phyloP scores from a whole-genome alignment of 1,284 basidiomycete genomes.

The Trichosporon ovoides region DNA sequence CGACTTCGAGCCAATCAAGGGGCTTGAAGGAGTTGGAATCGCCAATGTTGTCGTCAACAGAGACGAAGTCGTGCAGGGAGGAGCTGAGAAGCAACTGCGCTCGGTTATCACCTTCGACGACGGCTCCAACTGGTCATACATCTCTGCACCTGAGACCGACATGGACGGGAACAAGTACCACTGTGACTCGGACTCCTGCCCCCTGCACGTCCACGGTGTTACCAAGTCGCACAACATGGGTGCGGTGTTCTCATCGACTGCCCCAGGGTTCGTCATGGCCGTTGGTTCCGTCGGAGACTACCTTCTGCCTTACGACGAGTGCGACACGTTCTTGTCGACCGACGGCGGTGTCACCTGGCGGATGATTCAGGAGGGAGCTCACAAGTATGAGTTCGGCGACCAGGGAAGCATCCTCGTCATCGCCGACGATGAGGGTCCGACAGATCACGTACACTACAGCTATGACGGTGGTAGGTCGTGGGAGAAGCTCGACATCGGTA shows the following conservation, averaged over 20 bases:
- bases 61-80: conserved; percentile 67
- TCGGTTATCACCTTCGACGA: conserved; percentile 88
- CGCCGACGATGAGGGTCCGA: conserved; percentile 79
- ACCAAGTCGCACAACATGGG: conserved; percentile 88
- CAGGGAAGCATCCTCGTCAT: conserved; percentile 74
- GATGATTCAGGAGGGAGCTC: conserved; percentile 69
- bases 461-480: conserved; percentile 77
- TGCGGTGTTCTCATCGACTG: conserved; percentile 85
- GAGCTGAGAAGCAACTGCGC: conserved; percentile 62
- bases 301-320: conserved; percentile 71
- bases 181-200: conserved; percentile 59
- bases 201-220: conserved; percentile 86
- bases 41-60: conserved; percentile 82
- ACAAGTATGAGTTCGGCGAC: conserved; percentile 96
- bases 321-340: conserved; percentile 86
- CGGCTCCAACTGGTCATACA: conserved; percentile 70
- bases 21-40: conserved; percentile 87
- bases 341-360: conserved; percentile 85
- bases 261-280: conserved; percentile 90
- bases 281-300: conserved; percentile 78
- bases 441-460: conserved; percentile 71
- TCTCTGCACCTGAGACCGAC: conserved; percentile 69
- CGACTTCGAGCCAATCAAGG: conserved; percentile 86
- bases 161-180: conserved; percentile 28
- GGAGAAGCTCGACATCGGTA: conserved; percentile 65